Conservation (phyloP, 2,329 filamentous ascomycete species). For the Ceratocystis cubensis region DNA sequence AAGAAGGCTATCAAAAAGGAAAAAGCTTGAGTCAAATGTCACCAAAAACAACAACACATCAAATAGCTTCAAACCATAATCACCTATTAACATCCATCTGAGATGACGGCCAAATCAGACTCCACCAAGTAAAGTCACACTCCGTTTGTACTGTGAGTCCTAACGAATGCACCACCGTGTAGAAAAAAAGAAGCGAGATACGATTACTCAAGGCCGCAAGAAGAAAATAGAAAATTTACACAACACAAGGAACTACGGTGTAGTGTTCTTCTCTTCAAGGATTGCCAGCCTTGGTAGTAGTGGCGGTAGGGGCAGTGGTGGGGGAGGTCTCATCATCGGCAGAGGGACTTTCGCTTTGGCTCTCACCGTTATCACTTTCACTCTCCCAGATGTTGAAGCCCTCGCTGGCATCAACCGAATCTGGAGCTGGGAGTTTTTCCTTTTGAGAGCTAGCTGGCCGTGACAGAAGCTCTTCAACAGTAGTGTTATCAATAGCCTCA, state of each 20-base stretch:
- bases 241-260: slow-evolving; percentile 5
- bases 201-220: neutral
- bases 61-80: neutral
- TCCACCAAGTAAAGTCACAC: neutral
- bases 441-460: slow-evolving; percentile 24
- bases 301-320: neutral
- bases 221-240: slow-evolving; percentile 10
- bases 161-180: slow-evolving; percentile 5
- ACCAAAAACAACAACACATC: neutral
- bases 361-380: slow-evolving; percentile 48
- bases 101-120: neutral
- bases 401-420: slow-evolving; percentile 45
- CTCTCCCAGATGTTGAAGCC: slow-evolving; percentile 62
- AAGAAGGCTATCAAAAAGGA: neutral
- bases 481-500: slow-evolving; percentile 16
- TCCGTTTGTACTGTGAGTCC: slow-evolving; percentile 15
- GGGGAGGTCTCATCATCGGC: neutral
- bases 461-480: slow-evolving; percentile 21
- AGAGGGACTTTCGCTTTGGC: slow-evolving; percentile 34
- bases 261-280: neutral
- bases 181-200: slow-evolving; percentile 1
- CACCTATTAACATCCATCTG: neutral
- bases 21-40: neutral
- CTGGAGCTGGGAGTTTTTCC: slow-evolving; percentile 35
- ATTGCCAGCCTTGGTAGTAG: neutral